Base-by-base conservation (phyloP, 306 rosid genomes). In the Trifolium fragiferum region DNA sequence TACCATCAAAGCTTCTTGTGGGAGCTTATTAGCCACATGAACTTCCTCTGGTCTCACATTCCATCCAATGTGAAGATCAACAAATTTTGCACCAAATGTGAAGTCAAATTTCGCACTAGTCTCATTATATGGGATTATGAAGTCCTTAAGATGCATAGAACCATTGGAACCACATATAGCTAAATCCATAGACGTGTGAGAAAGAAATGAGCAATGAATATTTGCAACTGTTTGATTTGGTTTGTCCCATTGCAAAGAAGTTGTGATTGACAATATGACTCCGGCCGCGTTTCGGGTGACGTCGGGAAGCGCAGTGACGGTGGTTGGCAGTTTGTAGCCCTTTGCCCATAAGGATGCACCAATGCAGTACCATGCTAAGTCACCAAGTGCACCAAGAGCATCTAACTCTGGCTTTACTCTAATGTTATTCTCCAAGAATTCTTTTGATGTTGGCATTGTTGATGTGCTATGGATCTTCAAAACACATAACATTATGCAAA, bases 1-100 rank as follows among this genome's bases (percentile, higher is more conserved):
- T 21, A 92, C 90, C 96, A 92, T 88, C 44, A 88, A 44, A 79
- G 89, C 90, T 64, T 92, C 98, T 68, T 92, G 98, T 10, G 93
- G 93, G 66, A 85, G 86, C 82, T 82, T 57, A 61, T 65, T 75
- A 38, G 40, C 76, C 66, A 85, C 89, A 38, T 51, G 79, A 76
- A 88, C 83, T 65, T 82, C 85, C 83, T 85, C 85, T 12, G 92
- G 90, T 49, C 4, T 64, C 59, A 54, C 70, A 80, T 83, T 89
- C 96, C 96, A 88, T 51, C 96, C 90, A 51, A 74, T 70, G 44
- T 85, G 90, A 64, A 86, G 92, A 55, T 88, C 89, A 44, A 33
- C 78, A 81, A 89, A 88, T 72, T 81, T 81, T 4, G 93, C 92
- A n/a, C 86, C 89, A 13, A 65, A 54, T 3, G 84, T 78, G 78